Conservation (phyloP, 2,329 filamentous ascomycete genomes). For the Phaeosphaeria sp. region DNA sequence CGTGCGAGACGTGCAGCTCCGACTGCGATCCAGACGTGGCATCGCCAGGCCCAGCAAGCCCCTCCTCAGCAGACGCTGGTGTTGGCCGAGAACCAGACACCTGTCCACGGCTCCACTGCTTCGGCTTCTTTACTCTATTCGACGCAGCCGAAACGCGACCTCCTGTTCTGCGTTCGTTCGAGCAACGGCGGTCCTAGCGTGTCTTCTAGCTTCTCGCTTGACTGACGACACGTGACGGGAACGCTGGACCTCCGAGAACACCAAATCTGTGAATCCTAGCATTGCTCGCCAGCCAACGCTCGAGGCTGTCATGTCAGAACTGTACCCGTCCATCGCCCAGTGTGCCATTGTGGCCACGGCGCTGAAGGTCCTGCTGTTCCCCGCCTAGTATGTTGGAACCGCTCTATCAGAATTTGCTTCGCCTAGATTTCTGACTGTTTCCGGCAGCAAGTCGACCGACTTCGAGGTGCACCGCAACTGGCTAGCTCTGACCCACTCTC, state of each 20-base stretch:
- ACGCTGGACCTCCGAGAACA: slow-evolving; percentile 17
- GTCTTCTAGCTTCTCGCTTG: slow-evolving; percentile 12
- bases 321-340: slow-evolving; percentile 87
- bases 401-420: slow-evolving; percentile 4
- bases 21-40: not conserved
- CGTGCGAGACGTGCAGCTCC: not conserved
- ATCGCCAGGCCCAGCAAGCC: not conserved
- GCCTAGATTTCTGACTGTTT: slow-evolving; percentile 31
- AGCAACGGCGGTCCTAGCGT: not conserved
- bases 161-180: not conserved
- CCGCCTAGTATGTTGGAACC: slow-evolving; percentile 78
- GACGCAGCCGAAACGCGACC: not conserved
- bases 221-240: slow-evolving; percentile 19
- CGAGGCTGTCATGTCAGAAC: slow-evolving; percentile 69
- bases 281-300: slow-evolving; percentile 28
- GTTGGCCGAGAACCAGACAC: not conserved
- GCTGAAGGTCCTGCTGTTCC: slow-evolving; percentile 90
- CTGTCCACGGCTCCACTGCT: not conserved
- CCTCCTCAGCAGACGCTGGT: not conserved
- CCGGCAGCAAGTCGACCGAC: slow-evolving; percentile 89
- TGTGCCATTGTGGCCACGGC: slow-evolving; percentile 85
- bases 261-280: slow-evolving; percentile 25
- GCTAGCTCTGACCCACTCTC: slow-evolving; percentile 92
- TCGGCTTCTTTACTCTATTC: not conserved
- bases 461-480: slow-evolving; percentile 99